Percentiles rank a stretch among this genome's conserved stretches.
These are phyloP conservation scores for Whalleya microplaca DNA, from an alignment of 2,329 filamentous ascomycete species.

Conservation along the genomic window DNA sequence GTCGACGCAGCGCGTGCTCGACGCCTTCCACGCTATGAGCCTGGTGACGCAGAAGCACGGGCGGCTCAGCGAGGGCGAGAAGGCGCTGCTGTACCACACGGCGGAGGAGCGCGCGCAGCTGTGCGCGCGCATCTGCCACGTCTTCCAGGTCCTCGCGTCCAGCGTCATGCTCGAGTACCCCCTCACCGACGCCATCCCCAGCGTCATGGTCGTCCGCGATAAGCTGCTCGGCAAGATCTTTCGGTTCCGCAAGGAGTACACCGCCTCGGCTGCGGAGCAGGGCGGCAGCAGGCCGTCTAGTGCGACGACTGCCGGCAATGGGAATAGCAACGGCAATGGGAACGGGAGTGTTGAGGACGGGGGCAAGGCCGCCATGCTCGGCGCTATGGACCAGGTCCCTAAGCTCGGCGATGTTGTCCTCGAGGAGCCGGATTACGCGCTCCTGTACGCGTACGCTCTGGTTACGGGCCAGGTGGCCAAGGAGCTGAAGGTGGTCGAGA, in stretches of 20 bases:
- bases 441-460: constrained; percentile 87
- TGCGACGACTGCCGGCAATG: no score
- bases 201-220: constrained; percentile 79
- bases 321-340: constrained; percentile 16
- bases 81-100: constrained; percentile 79
- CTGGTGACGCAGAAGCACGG: constrained; percentile 84
- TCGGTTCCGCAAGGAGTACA: constrained; percentile 75
- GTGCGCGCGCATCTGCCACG: constrained; percentile 87
- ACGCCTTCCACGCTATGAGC: constrained; percentile 96
- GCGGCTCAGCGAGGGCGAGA: constrained; percentile 77
- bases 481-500: constrained; percentile 63
- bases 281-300: constrained; percentile 46
- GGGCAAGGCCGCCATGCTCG: constrained; percentile 13
- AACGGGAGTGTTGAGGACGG: constrained; percentile 3
- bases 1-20: constrained; percentile 81
- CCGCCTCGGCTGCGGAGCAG: constrained; percentile 35
- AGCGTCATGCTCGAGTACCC: constrained; percentile 95
- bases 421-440: constrained; percentile 82
- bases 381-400: constrained; percentile 28
- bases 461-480: constrained; percentile 70
- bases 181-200: constrained; percentile 84
- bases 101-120: constrained; percentile 77
- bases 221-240: constrained; percentile 85
- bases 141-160: constrained; percentile 83
- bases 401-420: constrained; percentile 45